Percentiles rank a stretch among this genome's conserved stretches.
Conservation (phyloP, 768 basidiomycete genomes). For the Suillus placidus region DNA sequence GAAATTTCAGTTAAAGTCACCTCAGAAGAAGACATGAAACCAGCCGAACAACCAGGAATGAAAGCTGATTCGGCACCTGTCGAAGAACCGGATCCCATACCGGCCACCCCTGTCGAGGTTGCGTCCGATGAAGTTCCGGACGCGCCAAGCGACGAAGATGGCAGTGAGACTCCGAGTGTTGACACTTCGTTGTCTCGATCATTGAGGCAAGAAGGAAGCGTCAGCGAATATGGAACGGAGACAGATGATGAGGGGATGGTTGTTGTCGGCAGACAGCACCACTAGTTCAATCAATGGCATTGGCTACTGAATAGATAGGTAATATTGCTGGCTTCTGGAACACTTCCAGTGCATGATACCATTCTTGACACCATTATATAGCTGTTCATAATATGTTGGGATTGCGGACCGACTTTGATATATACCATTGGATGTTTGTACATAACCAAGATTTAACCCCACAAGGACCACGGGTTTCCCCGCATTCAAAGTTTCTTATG, state of each 20-base stretch:
- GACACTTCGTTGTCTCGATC: conserved; percentile 31
- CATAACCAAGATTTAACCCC: conserved; percentile 15
- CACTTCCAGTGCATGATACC: conserved; percentile 6
- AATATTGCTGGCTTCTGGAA: neutral
- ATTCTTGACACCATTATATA: conserved; percentile 14
- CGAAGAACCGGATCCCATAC: conserved; percentile 12
- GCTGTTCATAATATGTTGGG: conserved; percentile 15
- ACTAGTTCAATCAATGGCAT: conserved; percentile 16
- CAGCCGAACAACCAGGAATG: conserved; percentile 23
- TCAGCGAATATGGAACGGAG: conserved; percentile 70
- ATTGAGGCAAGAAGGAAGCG: conserved; percentile 51
- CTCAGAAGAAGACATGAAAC: conserved; percentile 22
- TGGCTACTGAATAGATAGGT: neutral
- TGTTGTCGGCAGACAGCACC: conserved; percentile 62
- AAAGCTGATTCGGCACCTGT: conserved; percentile 23
- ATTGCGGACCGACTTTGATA: conserved; percentile 11
- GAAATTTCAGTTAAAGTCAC: conserved; percentile 70
- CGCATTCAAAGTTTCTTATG: neutral
- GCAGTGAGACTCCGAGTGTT: conserved; percentile 28
- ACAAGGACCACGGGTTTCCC: conserved; percentile 12
- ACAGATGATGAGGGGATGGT: conserved; percentile 89
- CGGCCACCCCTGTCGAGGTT: conserved; percentile 28
- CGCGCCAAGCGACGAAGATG: conserved; percentile 27
- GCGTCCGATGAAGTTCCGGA: conserved; percentile 31
- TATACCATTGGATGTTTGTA: conserved; percentile 12